phyloP scores from a whole-genome alignment of 1,284 basidiomycete species.

The Porodaedalea pini region DNA sequence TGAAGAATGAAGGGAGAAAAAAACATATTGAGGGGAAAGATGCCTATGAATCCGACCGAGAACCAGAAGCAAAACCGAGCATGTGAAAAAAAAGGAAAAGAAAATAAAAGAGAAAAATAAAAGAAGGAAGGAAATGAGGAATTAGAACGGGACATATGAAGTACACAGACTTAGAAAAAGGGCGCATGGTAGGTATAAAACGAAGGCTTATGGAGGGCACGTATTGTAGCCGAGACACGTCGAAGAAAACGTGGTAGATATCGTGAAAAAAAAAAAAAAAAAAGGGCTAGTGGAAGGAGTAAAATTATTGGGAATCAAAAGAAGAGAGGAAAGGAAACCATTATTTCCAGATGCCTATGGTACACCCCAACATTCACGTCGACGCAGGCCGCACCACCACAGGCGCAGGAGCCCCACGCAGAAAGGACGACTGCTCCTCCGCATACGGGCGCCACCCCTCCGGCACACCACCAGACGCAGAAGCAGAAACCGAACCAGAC shows the following conservation, averaged over 20 bases:
- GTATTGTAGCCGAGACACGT: too few species aligned
- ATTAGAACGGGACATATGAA: background rate
- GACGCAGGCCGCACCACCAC: background rate
- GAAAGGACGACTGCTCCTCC: constrained; percentile 2
- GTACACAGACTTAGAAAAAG: background rate
- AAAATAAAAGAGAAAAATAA: background rate
- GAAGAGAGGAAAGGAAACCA: background rate
- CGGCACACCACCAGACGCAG: background rate
- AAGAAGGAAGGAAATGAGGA: background rate
- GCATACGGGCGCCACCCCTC: background rate
- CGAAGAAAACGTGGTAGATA: too few species aligned
- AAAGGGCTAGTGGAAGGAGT: background rate
- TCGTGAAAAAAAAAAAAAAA: background rate
- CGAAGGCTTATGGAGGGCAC: background rate
- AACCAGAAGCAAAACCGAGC: background rate
- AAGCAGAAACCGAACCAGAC: background rate
- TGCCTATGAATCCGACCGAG: too few species aligned
- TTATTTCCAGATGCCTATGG: too few species aligned
- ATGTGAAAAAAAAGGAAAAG: background rate
- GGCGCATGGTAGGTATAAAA: background rate
- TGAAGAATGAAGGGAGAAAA: background rate
- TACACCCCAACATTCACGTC: too few species aligned
- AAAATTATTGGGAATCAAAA: background rate
- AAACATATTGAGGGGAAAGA: background rate
- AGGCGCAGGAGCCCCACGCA: background rate